These are phyloP conservation scores for Peribolospora kevripleyi DNA, from an alignment of 768 basidiomycete genomes.

Conservation along the genomic window DNA sequence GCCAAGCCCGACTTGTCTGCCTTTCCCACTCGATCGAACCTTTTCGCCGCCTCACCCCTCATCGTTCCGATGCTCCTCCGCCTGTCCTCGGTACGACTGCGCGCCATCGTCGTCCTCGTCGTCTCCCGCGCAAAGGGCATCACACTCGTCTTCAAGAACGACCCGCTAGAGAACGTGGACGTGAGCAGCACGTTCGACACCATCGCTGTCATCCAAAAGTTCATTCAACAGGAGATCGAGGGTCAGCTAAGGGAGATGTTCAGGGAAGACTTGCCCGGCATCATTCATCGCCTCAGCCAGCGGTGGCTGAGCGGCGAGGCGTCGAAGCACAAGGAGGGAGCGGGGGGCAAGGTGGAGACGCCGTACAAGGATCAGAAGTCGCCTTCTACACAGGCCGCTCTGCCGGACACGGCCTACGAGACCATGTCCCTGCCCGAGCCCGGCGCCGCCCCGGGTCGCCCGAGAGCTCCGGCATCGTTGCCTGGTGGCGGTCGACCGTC, in stretches of 20 bases:
- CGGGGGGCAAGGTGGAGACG: too few relatives aligned
- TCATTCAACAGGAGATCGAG: conserved; percentile 93
- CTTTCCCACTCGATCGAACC: conserved; percentile 60
- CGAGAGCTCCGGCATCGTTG: too few relatives aligned
- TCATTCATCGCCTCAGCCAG: conserved; percentile 86
- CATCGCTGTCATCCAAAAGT: conserved; percentile 90
- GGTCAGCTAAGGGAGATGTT: conserved; percentile 95
- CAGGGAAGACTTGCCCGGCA: conserved; percentile 80
- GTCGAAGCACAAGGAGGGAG: too few relatives aligned
- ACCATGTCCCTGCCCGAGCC: conserved; percentile 3
- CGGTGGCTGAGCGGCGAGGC: conserved; percentile 44
- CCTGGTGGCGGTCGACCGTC: too few relatives aligned
- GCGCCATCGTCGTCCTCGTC: conserved; percentile 88
- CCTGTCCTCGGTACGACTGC: conserved; percentile 78
- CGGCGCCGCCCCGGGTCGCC: too few relatives aligned
- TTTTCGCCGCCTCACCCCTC: conserved; percentile 80
- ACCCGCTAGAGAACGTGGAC: conserved; percentile 90
- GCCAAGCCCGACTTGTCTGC: conserved; percentile 75
- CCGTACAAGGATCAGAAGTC: not conserved
- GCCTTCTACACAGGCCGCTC: not conserved
- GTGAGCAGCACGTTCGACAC: conserved; percentile 96
- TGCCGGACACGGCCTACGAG: conserved; percentile 3
- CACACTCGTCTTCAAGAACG: conserved; percentile 97
- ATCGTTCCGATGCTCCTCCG: conserved; percentile 96
- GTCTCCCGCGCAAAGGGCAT: conserved; percentile 95